Evolutionary conservation across 1,284 basidiomycete genomes (phyloP), one percentile per base, ranked within the genome.

Genomic region (Golubevia pallescens): DNA sequence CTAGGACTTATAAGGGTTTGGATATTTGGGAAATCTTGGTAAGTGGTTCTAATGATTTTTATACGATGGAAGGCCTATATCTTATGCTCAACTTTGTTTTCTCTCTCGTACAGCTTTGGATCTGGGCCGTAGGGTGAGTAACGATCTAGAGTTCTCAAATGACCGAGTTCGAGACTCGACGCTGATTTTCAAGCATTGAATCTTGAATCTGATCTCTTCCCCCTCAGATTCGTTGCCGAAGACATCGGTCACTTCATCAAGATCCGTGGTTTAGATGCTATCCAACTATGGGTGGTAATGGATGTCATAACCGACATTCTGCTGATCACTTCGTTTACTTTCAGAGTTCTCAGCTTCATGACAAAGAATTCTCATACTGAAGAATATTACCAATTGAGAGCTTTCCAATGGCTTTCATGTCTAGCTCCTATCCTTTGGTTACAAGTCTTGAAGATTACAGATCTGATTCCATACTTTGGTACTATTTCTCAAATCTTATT

Each of bases 401-500:
- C 72, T 21, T 78, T 80, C 64, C 74, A 74, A 56, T 69, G 78
- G 42, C 57, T 80, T 55, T 70, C 70, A n/a, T 80, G 77, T 60
- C 69, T 76, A 0, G 78, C 78, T 2, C 78, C 78, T n/a, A 63
- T 80, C 14, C 68, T 80, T 55, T 80, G 77, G 77, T 69, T 78
- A 8, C 70, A 75, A 66, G 66, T 78, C 32, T 70, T 79, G 62
- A 75, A 74, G 60, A 58, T 71, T 14, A 62, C 68, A 20, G 78
- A 80, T 59, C 68, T 76, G 8, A 53, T 63, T 60, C 92, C 90
- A 77, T 93, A 92, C 71, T 75, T 78, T 63, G 78, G 78, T 6
- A 70, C 70, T 10, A 63, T 80, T 61, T 70, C 71, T 54, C 67
- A 77, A 57, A 72, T 77, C 62, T 69, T 80, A n/a, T 62, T 80